Evolutionary conservation across 805 yeast species (phyloP).

Genomic region (Kuraishia cidri): DNA sequence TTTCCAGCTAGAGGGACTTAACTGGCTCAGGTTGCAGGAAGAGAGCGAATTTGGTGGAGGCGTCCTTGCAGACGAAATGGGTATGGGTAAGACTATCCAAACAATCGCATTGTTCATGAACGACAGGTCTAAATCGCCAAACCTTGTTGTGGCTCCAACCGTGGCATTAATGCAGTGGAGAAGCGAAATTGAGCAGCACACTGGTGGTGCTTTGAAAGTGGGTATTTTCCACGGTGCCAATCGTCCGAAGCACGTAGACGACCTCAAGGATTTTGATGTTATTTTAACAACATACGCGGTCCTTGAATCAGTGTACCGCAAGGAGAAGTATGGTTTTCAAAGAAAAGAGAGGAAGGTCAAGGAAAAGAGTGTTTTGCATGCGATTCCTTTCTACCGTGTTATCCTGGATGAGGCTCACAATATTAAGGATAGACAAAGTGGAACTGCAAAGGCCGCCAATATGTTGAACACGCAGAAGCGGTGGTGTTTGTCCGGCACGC

Average conservation of each 20-base stretch:
- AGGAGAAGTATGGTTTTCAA: constrained; percentile 75
- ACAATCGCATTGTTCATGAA: constrained; percentile 81
- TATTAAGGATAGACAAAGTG: constrained; percentile 89
- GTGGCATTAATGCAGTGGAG: constrained; percentile 99
- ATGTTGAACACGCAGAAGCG: constrained; percentile 60
- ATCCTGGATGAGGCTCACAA: constrained; percentile 96
- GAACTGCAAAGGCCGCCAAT: constrained; percentile 90
- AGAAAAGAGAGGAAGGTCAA: constrained; percentile 63
- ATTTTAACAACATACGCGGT: constrained; percentile 90
- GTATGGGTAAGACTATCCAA: constrained; percentile 98
- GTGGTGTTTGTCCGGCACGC: constrained; percentile 95
- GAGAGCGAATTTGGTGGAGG: constrained; percentile 78
- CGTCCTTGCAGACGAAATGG: constrained; percentile 97
- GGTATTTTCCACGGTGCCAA: constrained; percentile 82
- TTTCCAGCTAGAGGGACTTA: constrained; percentile 87
- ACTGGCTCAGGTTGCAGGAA: constrained; percentile 85
- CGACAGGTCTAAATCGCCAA: constrained; percentile 61
- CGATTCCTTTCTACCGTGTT: constrained; percentile 71
- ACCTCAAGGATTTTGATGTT: constrained; percentile 61
- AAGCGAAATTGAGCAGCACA: constrained; percentile 81
- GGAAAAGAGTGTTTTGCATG: constrained; percentile 70
- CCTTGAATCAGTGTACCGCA: constrained; percentile 77
- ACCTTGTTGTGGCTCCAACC: constrained; percentile 91
- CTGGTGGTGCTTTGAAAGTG: constrained; percentile 60
- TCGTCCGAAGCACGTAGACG: constrained; percentile 48